Evolutionary conservation across 208 protist genomes (phyloP).

Genomic region (Porcisia deanei): DNA sequence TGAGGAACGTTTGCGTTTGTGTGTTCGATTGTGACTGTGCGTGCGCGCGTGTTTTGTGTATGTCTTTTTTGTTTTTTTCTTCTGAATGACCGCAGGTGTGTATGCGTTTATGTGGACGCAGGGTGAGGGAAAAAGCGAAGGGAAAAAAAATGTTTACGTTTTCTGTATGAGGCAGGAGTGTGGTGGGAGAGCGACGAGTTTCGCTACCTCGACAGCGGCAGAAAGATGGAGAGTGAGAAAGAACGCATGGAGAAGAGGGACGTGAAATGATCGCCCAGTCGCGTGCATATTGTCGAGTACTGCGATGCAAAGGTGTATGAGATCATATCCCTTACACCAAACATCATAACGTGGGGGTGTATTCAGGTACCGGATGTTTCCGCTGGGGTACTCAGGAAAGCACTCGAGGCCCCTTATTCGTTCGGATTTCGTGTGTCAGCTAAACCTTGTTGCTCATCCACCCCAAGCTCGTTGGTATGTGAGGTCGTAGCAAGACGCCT

Average conservation of each 20-base stretch:
- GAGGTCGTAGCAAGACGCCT: too few relatives aligned
- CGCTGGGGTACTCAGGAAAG: background rate
- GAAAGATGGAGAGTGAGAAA: background rate
- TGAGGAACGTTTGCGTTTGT: background rate
- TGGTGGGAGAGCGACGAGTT: background rate
- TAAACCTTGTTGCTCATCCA: background rate
- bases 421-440: background rate
- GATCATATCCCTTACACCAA: background rate
- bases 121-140: background rate
- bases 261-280: background rate
- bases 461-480: too few relatives aligned
- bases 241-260: background rate
- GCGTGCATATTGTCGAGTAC: background rate
- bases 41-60: background rate
- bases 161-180: background rate
- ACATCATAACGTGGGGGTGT: background rate
- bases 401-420: background rate
- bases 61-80: background rate
- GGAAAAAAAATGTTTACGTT: background rate
- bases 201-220: background rate
- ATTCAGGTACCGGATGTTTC: background rate
- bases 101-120: background rate
- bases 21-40: background rate
- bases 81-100: background rate
- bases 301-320: background rate